Evolutionary conservation across 78 protist species (phyloP), one percentile per base, ranked within the genome.

Genomic region (Emiliania huxleyi): DNA sequence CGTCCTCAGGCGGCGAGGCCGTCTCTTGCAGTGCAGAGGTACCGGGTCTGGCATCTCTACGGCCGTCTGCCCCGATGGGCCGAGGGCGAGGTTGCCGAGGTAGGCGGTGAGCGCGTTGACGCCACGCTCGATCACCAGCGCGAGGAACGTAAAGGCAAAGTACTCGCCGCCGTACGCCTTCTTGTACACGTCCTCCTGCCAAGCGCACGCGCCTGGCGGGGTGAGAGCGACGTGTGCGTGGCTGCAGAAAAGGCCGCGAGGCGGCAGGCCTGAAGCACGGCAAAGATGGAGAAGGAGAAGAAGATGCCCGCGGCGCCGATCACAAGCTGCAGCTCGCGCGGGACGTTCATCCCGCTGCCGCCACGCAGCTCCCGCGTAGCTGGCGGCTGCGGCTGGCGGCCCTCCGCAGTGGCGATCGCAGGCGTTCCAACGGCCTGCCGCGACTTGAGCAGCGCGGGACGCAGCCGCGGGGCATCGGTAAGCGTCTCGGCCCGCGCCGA

Each of bases 171-270:
- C 93, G 3, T 52, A 81, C 44, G 35, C 40, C 69, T 69, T 69
- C 85, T 56, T 73, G 48, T 37, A 69, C 77, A 91, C 93, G 25
- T 91, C 93, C 93, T 91, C 93, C 85, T 90, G 92, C 52, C 8
- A 15, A 8, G 62, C 62, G 62, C 29, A 52, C 29, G 29, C 29
- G 62, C 29, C 62, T 52, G 62, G 62, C 62, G 15, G 62, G 62
- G 62, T 8, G 62, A 52, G 62, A 15, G 15, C 8, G 62, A 52
- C 29, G 15, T 52, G 62, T 52, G 8, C 29, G 62, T 52, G 15
- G 62, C 29, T 15, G 62, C 62, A 52, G 15, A 15, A 15, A 52
- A 19, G 8, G 62, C 29, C 62, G 62, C 15, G 29, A 52, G 15
- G 62, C 62, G 29, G 62, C 62, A 19, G 8, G 62, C 62, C 62